These are phyloP conservation scores for Pueraria montana DNA, from an alignment of 306 rosid genomes.

Conservation along the genomic window DNA sequence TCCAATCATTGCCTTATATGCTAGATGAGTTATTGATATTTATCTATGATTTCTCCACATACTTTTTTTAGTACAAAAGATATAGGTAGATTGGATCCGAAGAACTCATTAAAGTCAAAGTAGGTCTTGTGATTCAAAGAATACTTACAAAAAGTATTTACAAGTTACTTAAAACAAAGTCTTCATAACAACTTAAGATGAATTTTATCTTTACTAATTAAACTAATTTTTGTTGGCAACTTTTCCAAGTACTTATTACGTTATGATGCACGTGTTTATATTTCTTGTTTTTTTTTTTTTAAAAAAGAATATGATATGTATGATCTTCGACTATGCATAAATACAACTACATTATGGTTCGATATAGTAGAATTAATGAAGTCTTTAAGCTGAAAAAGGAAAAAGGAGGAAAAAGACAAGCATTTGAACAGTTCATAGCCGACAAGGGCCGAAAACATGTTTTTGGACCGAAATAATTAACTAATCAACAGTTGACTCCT, in stretches of 20 bases:
- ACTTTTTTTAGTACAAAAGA: neutral
- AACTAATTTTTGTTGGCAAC: neutral
- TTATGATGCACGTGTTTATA: slow-evolving; percentile 18
- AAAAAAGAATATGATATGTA: neutral
- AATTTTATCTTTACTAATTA: neutral
- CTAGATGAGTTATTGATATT: neutral
- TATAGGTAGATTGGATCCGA: neutral
- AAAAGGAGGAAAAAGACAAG: neutral
- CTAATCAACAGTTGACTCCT: slow-evolving; percentile 9
- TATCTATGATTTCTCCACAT: neutral
- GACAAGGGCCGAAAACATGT: neutral
- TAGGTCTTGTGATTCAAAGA: too few relatives aligned
- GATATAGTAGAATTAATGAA: slow-evolving; percentile 32
- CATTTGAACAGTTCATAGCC: slow-evolving; percentile 15
- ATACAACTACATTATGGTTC: slow-evolving; percentile 2
- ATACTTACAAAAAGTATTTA: too few relatives aligned
- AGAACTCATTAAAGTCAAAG: too few relatives aligned
- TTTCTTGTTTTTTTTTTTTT: neutral
- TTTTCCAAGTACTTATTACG: slow-evolving; percentile 4
- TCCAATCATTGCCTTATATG: neutral
- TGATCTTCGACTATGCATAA: slow-evolving; percentile 22
- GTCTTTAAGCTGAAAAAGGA: slow-evolving; percentile 29
- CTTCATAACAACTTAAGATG: too few relatives aligned
- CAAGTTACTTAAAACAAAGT: too few relatives aligned
- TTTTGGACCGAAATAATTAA: slow-evolving; percentile 17